Conservation (phyloP, 108 stramenopile genomes). For the Skeletonema marinoi region DNA sequence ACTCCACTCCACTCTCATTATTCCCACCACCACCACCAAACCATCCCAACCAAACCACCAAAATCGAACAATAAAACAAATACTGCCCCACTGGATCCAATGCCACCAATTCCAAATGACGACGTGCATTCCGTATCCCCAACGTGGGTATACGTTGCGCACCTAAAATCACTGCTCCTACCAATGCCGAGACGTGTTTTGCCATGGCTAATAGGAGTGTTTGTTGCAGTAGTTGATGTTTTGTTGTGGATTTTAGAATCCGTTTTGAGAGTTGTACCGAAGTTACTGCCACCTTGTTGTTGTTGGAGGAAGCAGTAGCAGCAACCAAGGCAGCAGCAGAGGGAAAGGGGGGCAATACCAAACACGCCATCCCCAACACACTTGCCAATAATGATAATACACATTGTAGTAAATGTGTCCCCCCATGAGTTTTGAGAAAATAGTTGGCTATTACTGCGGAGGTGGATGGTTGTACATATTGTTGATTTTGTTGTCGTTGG, state of each 20-base stretch:
- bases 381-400: conserved; percentile 61
- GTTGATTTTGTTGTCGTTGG: conserved; percentile 36
- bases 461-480: conserved; percentile 57
- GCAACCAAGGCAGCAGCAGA: neutral
- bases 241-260: conserved; percentile 48
- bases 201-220: conserved; percentile 74
- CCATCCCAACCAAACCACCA: conserved; percentile 69
- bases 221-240: conserved; percentile 55
- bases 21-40: conserved; percentile 8
- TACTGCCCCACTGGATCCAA: conserved; percentile 83
- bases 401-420: conserved; percentile 76
- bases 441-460: conserved; percentile 75
- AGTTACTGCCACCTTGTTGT: neutral
- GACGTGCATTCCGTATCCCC: conserved; percentile 60
- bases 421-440: conserved; percentile 82
- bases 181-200: conserved; percentile 72
- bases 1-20: conserved; percentile 44
- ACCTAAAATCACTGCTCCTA: conserved; percentile 62
- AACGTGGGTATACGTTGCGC: conserved; percentile 69
- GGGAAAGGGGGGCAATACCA: conserved; percentile 34
- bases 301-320: neutral
- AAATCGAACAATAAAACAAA: conserved; percentile 72
- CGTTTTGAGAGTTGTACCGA: conserved; percentile 39
- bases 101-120: conserved; percentile 64
- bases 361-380: conserved; percentile 46